Base-by-base conservation (phyloP, 2,329 filamentous ascomycete genomes). In the Rhynchosporium secalis region DNA sequence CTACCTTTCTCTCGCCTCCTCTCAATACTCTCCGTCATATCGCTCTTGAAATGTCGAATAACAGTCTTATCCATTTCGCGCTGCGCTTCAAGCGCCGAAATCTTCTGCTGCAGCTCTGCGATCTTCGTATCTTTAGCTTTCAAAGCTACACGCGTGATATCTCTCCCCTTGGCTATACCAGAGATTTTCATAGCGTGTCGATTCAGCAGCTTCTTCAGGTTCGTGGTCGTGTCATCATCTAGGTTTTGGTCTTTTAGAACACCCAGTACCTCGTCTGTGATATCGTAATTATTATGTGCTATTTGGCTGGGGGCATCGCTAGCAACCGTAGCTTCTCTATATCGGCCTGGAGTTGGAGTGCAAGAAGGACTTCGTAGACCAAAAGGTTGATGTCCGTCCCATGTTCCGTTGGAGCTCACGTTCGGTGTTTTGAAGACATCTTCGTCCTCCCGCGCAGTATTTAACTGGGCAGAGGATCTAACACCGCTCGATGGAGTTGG, bases 91-190 rank as follows among this genome's bases (percentile, higher is more conserved):
- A 89, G 72, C 12, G 76, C 76, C 4, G 74, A 61, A 80, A 96
- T 78, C 68, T 88, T 77, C 72, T 90, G 78, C 78, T 87, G 82
- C 76, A 96, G 76, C 74, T 90, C 79, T 74, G 81, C 75, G 73
- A 89, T 78, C 76, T 86, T 77, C 72, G 84, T 75, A 78, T 94
- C 87, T 66, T 86, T 87, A 4, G 80, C 79, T 71, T 84, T 86
- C 40, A 91, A 71, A 3, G 81, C 83, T 8, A 83, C 74, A n/a
- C 90, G 77, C 3, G 83, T 81, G 6, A 88, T 82, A 63, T 94
- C 89, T 2, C 89, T 79, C 0, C 88, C 88, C 65, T 82, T 82
- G 45, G 80, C 78, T 26, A 90, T 79, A 0, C 89, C 90, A 69
- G 82, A 83, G 0, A 81, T 79, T 57, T 80, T 81, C 57, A 86